These are phyloP conservation scores for Dothistroma pini DNA, from an alignment of 2,329 filamentous ascomycete species.

Conservation along the genomic window DNA sequence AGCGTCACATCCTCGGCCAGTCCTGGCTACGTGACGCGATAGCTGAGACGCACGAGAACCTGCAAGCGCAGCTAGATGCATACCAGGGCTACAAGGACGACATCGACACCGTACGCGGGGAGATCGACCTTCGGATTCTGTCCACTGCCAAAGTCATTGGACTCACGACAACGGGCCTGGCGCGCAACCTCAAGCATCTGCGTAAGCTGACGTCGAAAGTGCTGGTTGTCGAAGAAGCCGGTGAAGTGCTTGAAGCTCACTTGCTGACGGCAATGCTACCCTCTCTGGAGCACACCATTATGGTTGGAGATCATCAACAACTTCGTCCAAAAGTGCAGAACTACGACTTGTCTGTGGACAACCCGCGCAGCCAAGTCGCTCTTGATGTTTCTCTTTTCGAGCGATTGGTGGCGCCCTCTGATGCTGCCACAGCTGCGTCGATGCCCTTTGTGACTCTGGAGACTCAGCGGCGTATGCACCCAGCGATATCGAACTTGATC, in stretches of 20 bases:
- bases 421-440: no score
- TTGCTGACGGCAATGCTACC: slow-evolving; percentile 58
- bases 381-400: slow-evolving; percentile 61
- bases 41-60: no score
- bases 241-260: slow-evolving; percentile 64
- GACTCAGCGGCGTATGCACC: slow-evolving; percentile 63
- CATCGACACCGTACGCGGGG: slow-evolving; percentile 21
- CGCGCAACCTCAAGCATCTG: slow-evolving; percentile 50
- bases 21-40: no score
- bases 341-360: slow-evolving; percentile 51
- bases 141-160: slow-evolving; percentile 52
- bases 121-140: slow-evolving; percentile 41
- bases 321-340: slow-evolving; percentile 55
- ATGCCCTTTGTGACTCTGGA: slow-evolving; percentile 43
- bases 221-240: slow-evolving; percentile 57
- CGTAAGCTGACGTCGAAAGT: slow-evolving; percentile 46
- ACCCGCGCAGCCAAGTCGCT: slow-evolving; percentile 41
- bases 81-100: no score
- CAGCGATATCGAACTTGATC: slow-evolving; percentile 58
- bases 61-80: no score
- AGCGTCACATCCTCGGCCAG: no score
- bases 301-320: slow-evolving; percentile 63
- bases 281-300: slow-evolving; percentile 57
- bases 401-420: slow-evolving; percentile 48
- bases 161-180: slow-evolving; percentile 58